A percentile compares a stretch with the other conserved stretches of the same genome.
phyloP scores from a whole-genome alignment of 164 flowering plant species.

The Akebia trifoliata region DNA sequence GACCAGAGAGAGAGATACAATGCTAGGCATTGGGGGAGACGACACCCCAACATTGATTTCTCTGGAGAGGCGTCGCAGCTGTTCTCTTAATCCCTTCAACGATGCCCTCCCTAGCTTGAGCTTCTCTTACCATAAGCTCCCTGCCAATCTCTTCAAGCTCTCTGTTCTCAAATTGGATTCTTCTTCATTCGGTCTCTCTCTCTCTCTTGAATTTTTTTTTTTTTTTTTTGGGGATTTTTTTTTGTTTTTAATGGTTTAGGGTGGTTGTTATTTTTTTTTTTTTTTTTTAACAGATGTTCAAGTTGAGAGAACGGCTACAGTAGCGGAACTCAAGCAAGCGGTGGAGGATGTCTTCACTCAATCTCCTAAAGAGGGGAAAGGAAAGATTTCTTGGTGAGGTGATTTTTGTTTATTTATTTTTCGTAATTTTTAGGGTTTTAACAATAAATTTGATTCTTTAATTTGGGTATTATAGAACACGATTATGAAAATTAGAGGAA shows the following conservation, averaged over 20 bases:
- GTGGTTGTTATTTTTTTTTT: slow-evolving; percentile 2
- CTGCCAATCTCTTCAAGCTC: slow-evolving; percentile 52
- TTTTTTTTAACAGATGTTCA: slow-evolving; percentile 44
- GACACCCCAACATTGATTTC: not conserved
- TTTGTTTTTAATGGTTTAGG: not conserved
- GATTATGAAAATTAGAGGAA: no score
- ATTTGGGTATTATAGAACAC: no score
- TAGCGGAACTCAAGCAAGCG: slow-evolving; percentile 64
- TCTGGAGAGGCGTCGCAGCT: not conserved
- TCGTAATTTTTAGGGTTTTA: no score
- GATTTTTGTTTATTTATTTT: not conserved
- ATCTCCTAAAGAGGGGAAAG: slow-evolving; percentile 42
- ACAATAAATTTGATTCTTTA: no score
- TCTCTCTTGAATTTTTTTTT: not conserved
- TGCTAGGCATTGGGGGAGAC: no score
- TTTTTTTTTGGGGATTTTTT: not conserved
- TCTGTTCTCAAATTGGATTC: slow-evolving; percentile 77
- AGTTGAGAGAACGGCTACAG: slow-evolving; percentile 45
- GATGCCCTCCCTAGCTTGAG: not conserved
- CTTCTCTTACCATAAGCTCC: slow-evolving; percentile 44
- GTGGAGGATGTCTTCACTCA: slow-evolving; percentile 61
- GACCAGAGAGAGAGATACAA: no score
- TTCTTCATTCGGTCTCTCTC: slow-evolving; percentile 48
- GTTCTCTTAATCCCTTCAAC: not conserved
- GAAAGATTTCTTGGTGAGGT: slow-evolving; percentile 71